Conservation (phyloP, 1,284 basidiomycete species). For the Ceratobasidium sp. region DNA sequence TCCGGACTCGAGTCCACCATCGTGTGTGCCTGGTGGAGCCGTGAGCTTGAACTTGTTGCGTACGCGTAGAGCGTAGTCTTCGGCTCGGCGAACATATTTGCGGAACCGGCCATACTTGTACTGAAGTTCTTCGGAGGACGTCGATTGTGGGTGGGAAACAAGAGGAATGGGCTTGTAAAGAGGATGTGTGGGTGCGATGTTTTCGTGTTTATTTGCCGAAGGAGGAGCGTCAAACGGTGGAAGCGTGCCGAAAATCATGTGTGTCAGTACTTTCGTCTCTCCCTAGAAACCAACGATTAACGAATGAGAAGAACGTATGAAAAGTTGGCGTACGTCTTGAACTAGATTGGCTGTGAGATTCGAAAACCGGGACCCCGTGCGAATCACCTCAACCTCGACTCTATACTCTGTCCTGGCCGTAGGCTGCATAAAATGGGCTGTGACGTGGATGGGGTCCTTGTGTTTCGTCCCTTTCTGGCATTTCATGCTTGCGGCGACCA, state of each 20-base stretch:
- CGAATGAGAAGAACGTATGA: background rate
- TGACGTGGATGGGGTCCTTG: conserved; percentile 63
- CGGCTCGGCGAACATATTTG: conserved; percentile 51
- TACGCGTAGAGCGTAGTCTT: conserved; percentile 54
- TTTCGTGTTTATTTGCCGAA: conserved; percentile 1
- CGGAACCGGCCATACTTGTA: conserved; percentile 51
- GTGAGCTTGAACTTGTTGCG: conserved; percentile 47
- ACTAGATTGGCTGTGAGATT: conserved; percentile 63
- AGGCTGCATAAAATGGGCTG: conserved; percentile 62
- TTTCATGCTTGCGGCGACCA: conserved; percentile 62
- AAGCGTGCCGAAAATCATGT: conserved; percentile 64
- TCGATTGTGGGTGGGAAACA: conserved; percentile 57
- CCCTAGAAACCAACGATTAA: conserved; percentile 50
- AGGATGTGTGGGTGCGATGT: conserved; percentile 52
- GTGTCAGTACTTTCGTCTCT: conserved; percentile 57
- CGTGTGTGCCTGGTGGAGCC: conserved; percentile 27
- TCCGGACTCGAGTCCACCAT: conserved; percentile 62
- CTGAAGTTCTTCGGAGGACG: conserved; percentile 44
- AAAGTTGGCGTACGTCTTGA: conserved; percentile 56
- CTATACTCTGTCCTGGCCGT: conserved; percentile 54
- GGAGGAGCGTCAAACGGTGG: conserved; percentile 45
- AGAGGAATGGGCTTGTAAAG: conserved; percentile 65
- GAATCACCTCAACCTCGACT: conserved; percentile 57
- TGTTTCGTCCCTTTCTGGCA: conserved; percentile 58
- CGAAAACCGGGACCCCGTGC: conserved; percentile 60